phyloP scores from a whole-genome alignment of 805 yeast species.

The Monosporozyma aquatica region DNA sequence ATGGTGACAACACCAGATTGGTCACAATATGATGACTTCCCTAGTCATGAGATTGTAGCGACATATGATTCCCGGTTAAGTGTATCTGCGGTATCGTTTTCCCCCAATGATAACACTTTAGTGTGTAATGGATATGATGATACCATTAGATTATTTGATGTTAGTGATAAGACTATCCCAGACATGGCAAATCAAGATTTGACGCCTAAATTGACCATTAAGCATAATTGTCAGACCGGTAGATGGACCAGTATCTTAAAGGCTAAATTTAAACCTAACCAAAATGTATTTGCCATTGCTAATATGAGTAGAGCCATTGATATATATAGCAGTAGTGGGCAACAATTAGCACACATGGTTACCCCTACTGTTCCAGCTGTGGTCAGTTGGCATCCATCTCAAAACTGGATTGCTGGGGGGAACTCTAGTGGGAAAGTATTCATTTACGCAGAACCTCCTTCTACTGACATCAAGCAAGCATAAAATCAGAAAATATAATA shows the following conservation, averaged over 20 bases:
- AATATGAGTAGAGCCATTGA: constrained; percentile 89
- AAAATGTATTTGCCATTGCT: constrained; percentile 81
- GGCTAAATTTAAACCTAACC: constrained; percentile 70
- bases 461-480: not conserved
- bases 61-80: constrained; percentile 67
- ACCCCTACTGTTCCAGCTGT: constrained; percentile 95
- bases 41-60: constrained; percentile 36
- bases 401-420: constrained; percentile 90
- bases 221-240: constrained; percentile 94
- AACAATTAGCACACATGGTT: constrained; percentile 65
- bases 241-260: constrained; percentile 92
- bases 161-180: constrained; percentile 24
- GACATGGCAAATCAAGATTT: constrained; percentile 34
- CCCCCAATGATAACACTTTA: constrained; percentile 47
- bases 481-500: not conserved
- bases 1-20: constrained; percentile 37
- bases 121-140: constrained; percentile 95
- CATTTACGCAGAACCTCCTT: constrained; percentile 27
- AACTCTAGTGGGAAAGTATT: constrained; percentile 88
- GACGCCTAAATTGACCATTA: constrained; percentile 53
- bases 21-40: constrained; percentile 46
- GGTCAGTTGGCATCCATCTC: constrained; percentile 67
- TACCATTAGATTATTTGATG: constrained; percentile 62
- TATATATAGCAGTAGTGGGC: constrained; percentile 67
- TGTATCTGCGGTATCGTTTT: constrained; percentile 78